Percentiles rank a stretch among this genome's conserved stretches.
phyloP scores from a whole-genome alignment of 805 yeast genomes.

The Saccharomycopsis sp. region DNA sequence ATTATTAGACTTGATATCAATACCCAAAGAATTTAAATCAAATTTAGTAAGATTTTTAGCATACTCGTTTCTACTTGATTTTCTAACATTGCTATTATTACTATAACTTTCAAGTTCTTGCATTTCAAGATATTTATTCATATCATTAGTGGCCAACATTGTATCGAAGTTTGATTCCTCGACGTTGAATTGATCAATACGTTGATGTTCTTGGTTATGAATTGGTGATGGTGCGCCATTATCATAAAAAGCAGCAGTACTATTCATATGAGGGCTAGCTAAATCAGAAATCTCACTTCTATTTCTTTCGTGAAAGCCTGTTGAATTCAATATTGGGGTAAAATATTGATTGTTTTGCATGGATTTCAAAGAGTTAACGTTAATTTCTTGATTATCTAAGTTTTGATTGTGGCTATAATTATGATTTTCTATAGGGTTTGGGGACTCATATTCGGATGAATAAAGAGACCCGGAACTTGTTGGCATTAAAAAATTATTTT shows the following conservation, averaged over 20 bases:
- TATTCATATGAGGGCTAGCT: constrained; percentile 13
- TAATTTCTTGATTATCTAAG: constrained; percentile 6
- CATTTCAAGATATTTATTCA: background rate
- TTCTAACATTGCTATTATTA: too few species aligned
- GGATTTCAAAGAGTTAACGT: constrained; percentile 1
- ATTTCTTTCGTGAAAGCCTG: constrained; percentile 13
- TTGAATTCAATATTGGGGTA: background rate
- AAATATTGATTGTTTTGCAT: constrained; percentile 2
- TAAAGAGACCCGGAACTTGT: too few species aligned
- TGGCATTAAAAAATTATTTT: too few species aligned
- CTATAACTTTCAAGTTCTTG: too few species aligned
- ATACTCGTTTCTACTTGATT: too few species aligned
- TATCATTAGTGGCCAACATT: background rate
- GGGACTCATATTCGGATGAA: background rate
- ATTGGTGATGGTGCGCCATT: constrained; percentile 1
- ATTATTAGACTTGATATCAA: constrained; percentile 5
- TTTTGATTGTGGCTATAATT: background rate
- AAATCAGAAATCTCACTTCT: constrained; percentile 16
- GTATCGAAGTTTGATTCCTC: background rate
- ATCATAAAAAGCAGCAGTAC: constrained; percentile 5
- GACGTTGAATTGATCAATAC: background rate
- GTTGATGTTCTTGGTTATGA: background rate
- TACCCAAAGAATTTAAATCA: constrained; percentile 12
- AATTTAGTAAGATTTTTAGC: too few species aligned
- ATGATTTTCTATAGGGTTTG: background rate